Evolutionary conservation across 345 rosid species (phyloP), one percentile per base, ranked within the genome.

Genomic region (Corchorus capsularis): DNA sequence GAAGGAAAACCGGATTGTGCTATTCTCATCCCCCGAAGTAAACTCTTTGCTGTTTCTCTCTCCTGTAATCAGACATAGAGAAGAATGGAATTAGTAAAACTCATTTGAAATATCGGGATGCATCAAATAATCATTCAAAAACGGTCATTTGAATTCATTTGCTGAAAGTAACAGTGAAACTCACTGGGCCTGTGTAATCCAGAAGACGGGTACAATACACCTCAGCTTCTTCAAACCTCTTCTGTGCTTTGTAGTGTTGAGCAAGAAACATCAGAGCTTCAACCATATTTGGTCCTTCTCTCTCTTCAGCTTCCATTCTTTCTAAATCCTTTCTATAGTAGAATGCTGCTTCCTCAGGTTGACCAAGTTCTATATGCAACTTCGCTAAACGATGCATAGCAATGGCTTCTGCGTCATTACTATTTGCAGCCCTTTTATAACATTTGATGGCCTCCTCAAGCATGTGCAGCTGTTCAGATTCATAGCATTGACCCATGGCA

Each of bases 401-500:
- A 77, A 93, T 93, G 14, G 97, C 99, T 87, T 96, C 99, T 34
- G 87, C 81, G 81, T 96, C 99, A 74, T 87, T 86, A 84, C 95
- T 81, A 75, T 85, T 88, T 39, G 86, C 98, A 63, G 97, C 99
- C 72, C 90, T 91, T 84, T 84, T 90, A 79, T 96, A 93, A 85
- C 98, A 96, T 84, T 92, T 91, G 77, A 96, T 89, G 80, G 99
- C 97, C 61, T 91, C 97, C 82, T 93, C 98, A 43, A 91, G 92
- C 95, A 93, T 90, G 80, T 83, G 90, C 74, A 96, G 93, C 84
- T 92, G 90, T 59, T 96, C 95, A 0, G 92, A 87, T 74, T 94
- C 93, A 70, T 92, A 96, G 80, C 98, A 93, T 72, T 93, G 93
- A 68, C 95, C 99, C 97, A 96, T 96, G 5, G 99, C 99, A 72